Evolutionary conservation across 2,329 filamentous ascomycete genomes (phyloP), one percentile per base, ranked within the genome.

Genomic region (Pseudogymnoascus destructans): DNA sequence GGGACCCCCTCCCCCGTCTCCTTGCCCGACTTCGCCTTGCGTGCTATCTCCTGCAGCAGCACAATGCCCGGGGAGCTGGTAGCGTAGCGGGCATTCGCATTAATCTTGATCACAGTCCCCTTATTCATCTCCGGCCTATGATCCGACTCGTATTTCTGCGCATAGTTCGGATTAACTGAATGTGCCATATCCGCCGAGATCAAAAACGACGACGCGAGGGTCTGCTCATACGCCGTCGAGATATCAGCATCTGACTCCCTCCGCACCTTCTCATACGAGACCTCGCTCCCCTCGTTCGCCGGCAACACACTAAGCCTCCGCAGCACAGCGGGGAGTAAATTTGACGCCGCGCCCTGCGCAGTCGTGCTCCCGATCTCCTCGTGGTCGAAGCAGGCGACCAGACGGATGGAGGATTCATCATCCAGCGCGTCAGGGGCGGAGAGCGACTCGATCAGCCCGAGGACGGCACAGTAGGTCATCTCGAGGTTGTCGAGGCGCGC

Each of bases 131-230:
- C 85, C 4, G 93, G 93, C 64, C 88, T 82, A 74, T 98, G 93
- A 66, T 89, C 87, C 33, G 82, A 73, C 74, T 98, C 93, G 73
- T 97, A 95, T 73, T 97, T 97, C 65, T 75, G 82, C 3, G 84
- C 79, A 71, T 96, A 98, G 75, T 98, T 98, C 59, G 93, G 93
- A 72, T 98, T 89, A 11, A 98, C 85, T 4, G 87, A 87, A 75
- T 98, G 93, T 1, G 93, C 91, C 93, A 98, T 97, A 70, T 98
- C 93, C 57, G 93, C 93, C 5, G 89, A 95, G 62, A 98, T 79
- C 60, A 98, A 82, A 79, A 98, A 96, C 1, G 90, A 96, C 25
- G 86, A 87, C 5, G 90, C 81, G 57, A 95, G 79, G 1, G 89
- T 93, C 76, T 97, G 92, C 74, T 98, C 93, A 70, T 90, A 96